phyloP scores from a whole-genome alignment of 2,329 filamentous ascomycete genomes.

The Aspergillus fumigatiaffinis region DNA sequence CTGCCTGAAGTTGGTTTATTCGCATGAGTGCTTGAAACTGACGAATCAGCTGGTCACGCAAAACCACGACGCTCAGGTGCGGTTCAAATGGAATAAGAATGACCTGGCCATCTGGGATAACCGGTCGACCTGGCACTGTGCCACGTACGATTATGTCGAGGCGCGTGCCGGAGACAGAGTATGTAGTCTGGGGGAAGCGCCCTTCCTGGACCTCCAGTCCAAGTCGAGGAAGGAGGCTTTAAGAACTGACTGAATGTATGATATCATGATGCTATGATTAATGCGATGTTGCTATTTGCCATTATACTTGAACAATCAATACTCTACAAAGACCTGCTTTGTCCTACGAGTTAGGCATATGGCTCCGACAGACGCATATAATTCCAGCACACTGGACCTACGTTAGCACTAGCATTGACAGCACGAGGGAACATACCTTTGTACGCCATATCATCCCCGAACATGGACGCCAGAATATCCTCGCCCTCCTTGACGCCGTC shows the following conservation, averaged over 20 bases:
- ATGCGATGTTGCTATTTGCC: neutral
- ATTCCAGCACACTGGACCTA: conserved; percentile 51
- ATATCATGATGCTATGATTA: neutral
- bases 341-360: conserved; percentile 8
- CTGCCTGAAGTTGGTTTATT: conserved; percentile 36
- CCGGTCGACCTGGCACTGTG: conserved; percentile 43
- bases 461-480: conserved; percentile 46
- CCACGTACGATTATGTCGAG: conserved; percentile 28
- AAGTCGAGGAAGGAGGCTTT: conserved; percentile 39
- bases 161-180: conserved; percentile 47
- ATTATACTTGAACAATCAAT: neutral
- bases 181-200: conserved; percentile 50
- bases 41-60: conserved; percentile 33
- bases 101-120: conserved; percentile 35
- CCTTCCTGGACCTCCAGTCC: conserved; percentile 45
- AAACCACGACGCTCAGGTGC: conserved; percentile 50
- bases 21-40: neutral
- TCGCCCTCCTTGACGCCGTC: conserved; percentile 45
- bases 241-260: neutral
- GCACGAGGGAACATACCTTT: conserved; percentile 48
- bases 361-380: conserved; percentile 47
- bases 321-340: neutral
- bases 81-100: conserved; percentile 49
- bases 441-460: conserved; percentile 65
- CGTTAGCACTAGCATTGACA: conserved; percentile 2